Conservation (phyloP, 2,329 filamentous ascomycete genomes). For the Hirsutella thompsonii region DNA sequence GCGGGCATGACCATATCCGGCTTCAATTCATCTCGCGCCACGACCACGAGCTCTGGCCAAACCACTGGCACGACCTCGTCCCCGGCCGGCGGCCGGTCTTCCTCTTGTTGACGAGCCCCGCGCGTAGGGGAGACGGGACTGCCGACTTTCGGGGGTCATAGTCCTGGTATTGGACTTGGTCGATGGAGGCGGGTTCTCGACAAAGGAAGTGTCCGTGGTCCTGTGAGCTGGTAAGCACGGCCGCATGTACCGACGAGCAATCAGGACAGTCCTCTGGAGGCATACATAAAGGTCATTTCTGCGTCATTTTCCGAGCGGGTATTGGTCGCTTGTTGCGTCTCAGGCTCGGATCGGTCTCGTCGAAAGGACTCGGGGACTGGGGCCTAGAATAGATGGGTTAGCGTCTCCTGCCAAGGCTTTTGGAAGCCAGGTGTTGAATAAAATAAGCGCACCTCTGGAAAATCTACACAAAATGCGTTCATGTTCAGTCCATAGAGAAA, state of each 20-base stretch:
- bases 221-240: slow-evolving; percentile 24
- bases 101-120: slow-evolving; percentile 24
- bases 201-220: slow-evolving; percentile 84
- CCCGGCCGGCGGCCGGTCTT: slow-evolving; percentile 11
- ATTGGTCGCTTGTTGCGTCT: slow-evolving; percentile 25
- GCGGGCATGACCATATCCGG: too few species aligned
- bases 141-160: slow-evolving; percentile 25
- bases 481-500: slow-evolving; percentile 96
- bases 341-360: slow-evolving; percentile 45
- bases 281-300: slow-evolving; percentile 78
- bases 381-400: slow-evolving; percentile 37
- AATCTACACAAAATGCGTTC: slow-evolving; percentile 98
- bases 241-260: too few species aligned
- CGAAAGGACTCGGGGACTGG: slow-evolving; percentile 76
- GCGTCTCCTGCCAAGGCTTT: background rate
- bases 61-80: slow-evolving; percentile 29
- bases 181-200: slow-evolving; percentile 63
- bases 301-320: slow-evolving; percentile 27
- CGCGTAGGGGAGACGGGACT: slow-evolving; percentile 34
- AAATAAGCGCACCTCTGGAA: slow-evolving; percentile 58
- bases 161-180: slow-evolving; percentile 36
- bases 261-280: too few species aligned
- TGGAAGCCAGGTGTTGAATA: background rate
- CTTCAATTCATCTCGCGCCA: slow-evolving; percentile 28
- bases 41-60: slow-evolving; percentile 32